Percentiles rank a stretch among this genome's conserved stretches.
Conservation (phyloP, 1,139 yeast genomes). For the Kurtzmaniella quercitrusa region DNA sequence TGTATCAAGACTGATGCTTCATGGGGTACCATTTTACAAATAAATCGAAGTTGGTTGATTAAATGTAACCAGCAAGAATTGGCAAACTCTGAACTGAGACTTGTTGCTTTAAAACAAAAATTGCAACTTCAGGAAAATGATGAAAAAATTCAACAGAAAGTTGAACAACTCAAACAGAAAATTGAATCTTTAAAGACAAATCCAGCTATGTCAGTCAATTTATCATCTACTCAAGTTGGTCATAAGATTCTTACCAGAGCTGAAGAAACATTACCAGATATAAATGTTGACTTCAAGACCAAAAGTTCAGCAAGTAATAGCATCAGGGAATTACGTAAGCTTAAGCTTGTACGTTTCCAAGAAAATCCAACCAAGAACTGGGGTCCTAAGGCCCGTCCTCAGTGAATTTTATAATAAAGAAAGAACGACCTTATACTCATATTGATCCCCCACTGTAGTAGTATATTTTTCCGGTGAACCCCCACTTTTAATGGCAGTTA, state of each 20-base stretch:
- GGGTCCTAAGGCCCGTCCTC: slow-evolving; percentile 90
- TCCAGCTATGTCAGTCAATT: slow-evolving; percentile 29
- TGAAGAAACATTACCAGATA: slow-evolving; percentile 16
- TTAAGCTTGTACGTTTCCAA: slow-evolving; percentile 83
- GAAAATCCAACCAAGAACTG: slow-evolving; percentile 90
- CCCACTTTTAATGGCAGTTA: too few relatives aligned
- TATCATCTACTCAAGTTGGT: slow-evolving; percentile 52
- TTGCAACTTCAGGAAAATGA: slow-evolving; percentile 26
- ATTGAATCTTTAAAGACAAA: slow-evolving; percentile 24
- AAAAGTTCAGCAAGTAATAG: slow-evolving; percentile 53
- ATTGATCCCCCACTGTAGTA: too few relatives aligned
- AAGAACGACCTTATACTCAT: background rate
- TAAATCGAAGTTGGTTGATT: slow-evolving; percentile 65
- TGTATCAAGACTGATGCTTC: slow-evolving; percentile 90
- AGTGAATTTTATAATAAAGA: background rate
- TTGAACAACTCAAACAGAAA: slow-evolving; percentile 15
- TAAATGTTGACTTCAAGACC: slow-evolving; percentile 44
- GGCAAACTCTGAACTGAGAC: slow-evolving; percentile 24
- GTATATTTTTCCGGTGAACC: too few relatives aligned
- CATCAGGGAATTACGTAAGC: slow-evolving; percentile 58
- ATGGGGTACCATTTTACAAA: slow-evolving; percentile 69
- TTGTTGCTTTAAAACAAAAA: slow-evolving; percentile 7
- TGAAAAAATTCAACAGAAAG: slow-evolving; percentile 42
- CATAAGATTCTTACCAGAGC: slow-evolving; percentile 50
- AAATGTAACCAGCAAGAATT: slow-evolving; percentile 30